Percentiles rank a stretch among this genome's conserved stretches.
Evolutionary conservation across 495 filamentous ascomycete species (phyloP).

Genomic region (Neurospora sp.): DNA sequence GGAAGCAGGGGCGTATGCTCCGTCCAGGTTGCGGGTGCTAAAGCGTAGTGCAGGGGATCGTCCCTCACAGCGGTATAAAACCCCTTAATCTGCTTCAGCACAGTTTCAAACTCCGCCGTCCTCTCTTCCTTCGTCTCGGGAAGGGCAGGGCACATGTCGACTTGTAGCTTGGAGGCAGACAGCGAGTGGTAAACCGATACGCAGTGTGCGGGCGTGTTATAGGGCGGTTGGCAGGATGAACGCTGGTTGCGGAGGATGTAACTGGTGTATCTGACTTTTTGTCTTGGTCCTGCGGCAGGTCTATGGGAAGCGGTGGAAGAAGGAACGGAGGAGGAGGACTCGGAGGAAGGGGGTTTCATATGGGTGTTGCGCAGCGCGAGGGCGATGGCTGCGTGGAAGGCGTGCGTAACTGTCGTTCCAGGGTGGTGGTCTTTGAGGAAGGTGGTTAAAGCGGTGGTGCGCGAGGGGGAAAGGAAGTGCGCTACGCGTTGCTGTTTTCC

Average conservation of each 20-base stretch:
- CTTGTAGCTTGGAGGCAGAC: slow-evolving; percentile 8
- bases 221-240: slow-evolving; percentile 15
- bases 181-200: slow-evolving; percentile 24
- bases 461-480: slow-evolving; percentile 2
- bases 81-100: background rate
- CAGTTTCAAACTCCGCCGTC: slow-evolving; percentile 2
- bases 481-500: slow-evolving; percentile 12
- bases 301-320: too few relatives aligned
- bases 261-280: slow-evolving; percentile 14
- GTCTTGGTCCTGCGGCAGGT: too few relatives aligned
- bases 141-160: slow-evolving; percentile 5
- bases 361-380: slow-evolving; percentile 14
- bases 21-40: slow-evolving; percentile 14
- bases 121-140: background rate
- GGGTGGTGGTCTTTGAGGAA: slow-evolving; percentile 9
- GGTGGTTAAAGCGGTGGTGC: slow-evolving; percentile 8
- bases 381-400: slow-evolving; percentile 25
- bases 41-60: slow-evolving; percentile 2
- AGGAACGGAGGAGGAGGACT: too few relatives aligned
- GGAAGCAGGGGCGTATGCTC: slow-evolving; percentile 10
- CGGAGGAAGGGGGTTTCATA: too few relatives aligned
- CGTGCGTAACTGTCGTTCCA: slow-evolving; percentile 23
- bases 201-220: slow-evolving; percentile 15
- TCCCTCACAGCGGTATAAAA: slow-evolving; percentile 1
- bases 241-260: slow-evolving; percentile 27